phyloP scores from a whole-genome alignment of 2,329 filamentous ascomycete genomes.

The Cladosporium sp. region DNA sequence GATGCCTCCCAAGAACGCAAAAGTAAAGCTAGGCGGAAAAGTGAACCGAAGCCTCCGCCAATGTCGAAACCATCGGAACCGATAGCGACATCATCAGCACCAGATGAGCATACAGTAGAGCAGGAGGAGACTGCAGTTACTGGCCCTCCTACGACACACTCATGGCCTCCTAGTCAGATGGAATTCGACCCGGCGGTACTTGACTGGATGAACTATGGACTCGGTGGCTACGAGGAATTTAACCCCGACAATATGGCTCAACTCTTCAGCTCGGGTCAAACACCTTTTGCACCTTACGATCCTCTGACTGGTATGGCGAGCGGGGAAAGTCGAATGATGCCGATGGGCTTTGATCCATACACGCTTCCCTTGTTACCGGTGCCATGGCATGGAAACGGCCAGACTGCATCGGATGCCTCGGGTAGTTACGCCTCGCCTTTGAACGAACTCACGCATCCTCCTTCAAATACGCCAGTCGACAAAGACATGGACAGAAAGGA shows the following conservation, averaged over 20 bases:
- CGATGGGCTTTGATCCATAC: slow-evolving; percentile 1
- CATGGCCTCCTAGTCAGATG: slow-evolving; percentile 1
- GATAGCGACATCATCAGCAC: background rate
- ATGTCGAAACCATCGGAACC: background rate
- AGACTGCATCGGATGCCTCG: background rate
- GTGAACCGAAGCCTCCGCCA: background rate
- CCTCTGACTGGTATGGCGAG: background rate
- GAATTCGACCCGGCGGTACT: slow-evolving; percentile 8
- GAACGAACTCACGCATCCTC: background rate
- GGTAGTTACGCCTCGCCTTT: background rate
- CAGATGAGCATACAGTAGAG: background rate
- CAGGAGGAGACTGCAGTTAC: background rate
- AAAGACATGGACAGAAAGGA: background rate
- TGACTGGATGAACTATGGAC: slow-evolving; percentile 7
- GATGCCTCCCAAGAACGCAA: slow-evolving; percentile 3
- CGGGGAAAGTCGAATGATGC: background rate
- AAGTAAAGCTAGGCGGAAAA: slow-evolving; percentile 5
- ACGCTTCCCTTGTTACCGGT: background rate
- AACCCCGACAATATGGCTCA: slow-evolving; percentile 3
- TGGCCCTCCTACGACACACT: background rate
- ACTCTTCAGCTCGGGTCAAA: background rate
- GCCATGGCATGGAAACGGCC: background rate
- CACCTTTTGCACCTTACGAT: background rate
- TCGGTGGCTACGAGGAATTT: background rate
- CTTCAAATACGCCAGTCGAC: background rate